Base-by-base conservation (phyloP, 805 yeast genomes). In the Metschnikowia baotianmanensis region DNA sequence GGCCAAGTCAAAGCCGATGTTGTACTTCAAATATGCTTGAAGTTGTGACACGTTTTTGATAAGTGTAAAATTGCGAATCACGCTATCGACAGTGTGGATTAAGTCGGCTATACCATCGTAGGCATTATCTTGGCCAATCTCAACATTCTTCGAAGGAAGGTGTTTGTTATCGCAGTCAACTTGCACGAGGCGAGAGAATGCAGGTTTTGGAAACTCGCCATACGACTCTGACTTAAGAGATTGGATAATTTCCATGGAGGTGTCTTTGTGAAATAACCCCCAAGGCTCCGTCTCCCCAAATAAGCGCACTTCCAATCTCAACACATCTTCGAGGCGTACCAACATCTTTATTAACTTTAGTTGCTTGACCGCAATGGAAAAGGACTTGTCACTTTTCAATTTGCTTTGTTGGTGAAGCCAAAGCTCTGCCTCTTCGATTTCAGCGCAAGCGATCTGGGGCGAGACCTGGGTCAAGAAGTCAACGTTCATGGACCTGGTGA, bases 401-500 rank as follows among this genome's bases (percentile, higher is more conserved):
- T 51, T 39, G 9, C 42, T 2, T 46, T 30, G 21, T 44, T 48
- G 23, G 56, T 48, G 33, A 6, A 71, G 46, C 67, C 69, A 69
- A 1, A 36, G 45, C 1, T 70, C 55, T 1, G 75, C 54, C 6
- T 43, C 44, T 4, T 65, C 58, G 6, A 80, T 43, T n/a, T 58
- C 63, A 6, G 51, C 48, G 5, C 54, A 23, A 0, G 64, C 57
- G 6, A 50, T 46, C 15, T 51, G 53, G 4, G 55, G 37, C 10
- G 58, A 42, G 6, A 64, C 52, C 34, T 50, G 55, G 11, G 37
- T 34, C 34, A 67, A 56, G 38, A 62, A 63, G 45, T 48, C 52
- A 71, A 69, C 51, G 27, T 78, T 80, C 80, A 82, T 78, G 11
- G 71, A 69, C 50, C 82, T 77, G 1, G 83, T 76, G 41, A 80